phyloP scores from a whole-genome alignment of 2,329 filamentous ascomycete species.

The Aspergillus ruber region DNA sequence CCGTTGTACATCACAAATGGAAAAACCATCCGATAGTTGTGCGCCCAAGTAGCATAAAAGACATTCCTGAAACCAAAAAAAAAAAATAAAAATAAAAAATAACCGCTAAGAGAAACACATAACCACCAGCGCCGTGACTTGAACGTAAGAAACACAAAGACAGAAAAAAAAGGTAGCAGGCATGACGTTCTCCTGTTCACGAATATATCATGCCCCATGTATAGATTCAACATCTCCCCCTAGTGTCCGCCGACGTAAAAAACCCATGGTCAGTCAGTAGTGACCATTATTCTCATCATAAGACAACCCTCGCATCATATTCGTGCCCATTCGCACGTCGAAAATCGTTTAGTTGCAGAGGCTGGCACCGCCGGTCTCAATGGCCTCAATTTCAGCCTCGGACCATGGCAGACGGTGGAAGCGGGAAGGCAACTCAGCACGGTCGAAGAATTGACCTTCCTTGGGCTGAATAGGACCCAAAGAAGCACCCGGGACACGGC shows the following conservation, averaged over 20 bases:
- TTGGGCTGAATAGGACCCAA: constrained; percentile 67
- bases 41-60: constrained; percentile 10
- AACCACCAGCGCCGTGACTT: constrained; percentile 30
- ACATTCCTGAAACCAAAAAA: not conserved
- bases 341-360: constrained; percentile 42
- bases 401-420: constrained; percentile 73
- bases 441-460: constrained; percentile 77
- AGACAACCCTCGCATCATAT: constrained; percentile 4
- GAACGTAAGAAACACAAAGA: constrained; percentile 7
- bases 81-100: constrained; percentile 7
- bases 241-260: not conserved
- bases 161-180: not conserved
- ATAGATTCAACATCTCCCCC: too few species aligned
- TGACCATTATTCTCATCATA: not conserved
- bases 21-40: constrained; percentile 11
- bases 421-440: constrained; percentile 74
- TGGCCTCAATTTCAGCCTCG: constrained; percentile 82
- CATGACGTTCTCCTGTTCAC: too few species aligned
- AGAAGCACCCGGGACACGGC: constrained; percentile 59
- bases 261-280: not conserved
- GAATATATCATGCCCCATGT: too few species aligned
- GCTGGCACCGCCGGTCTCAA: constrained; percentile 87
- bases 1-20: constrained; percentile 11
- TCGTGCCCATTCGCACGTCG: constrained; percentile 11
- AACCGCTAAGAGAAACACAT: constrained; percentile 17